Evolutionary conservation across 768 basidiomycete genomes (phyloP).

Genomic region (Boletus coccyginus): DNA sequence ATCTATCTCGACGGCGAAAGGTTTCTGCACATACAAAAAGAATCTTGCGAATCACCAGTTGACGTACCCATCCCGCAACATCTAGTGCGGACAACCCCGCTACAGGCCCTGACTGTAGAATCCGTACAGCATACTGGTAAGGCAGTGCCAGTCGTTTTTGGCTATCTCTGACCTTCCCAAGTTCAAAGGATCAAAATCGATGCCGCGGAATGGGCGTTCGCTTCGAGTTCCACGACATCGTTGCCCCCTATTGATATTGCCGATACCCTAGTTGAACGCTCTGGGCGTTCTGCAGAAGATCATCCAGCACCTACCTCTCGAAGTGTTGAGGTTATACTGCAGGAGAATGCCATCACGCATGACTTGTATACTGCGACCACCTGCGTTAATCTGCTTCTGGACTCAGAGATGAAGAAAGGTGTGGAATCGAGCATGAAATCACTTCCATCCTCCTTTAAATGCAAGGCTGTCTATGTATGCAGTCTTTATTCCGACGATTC

Average conservation of each 20-base stretch:
- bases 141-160: background rate
- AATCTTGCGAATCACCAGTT: background rate
- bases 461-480: constrained; percentile 9
- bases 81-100: background rate
- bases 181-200: constrained; percentile 8
- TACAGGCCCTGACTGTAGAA: background rate
- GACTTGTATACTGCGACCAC: constrained; percentile 11
- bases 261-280: background rate
- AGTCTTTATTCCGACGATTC: background rate
- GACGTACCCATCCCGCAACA: background rate
- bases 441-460: constrained; percentile 2
- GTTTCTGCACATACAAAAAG: constrained; percentile 2
- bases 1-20: background rate
- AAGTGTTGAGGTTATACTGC: background rate
- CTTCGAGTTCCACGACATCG: background rate
- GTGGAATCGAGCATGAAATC: constrained; percentile 9
- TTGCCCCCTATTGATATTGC: background rate
- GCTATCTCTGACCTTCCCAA: background rate
- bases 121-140: constrained; percentile 8
- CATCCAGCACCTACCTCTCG: background rate
- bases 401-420: constrained; percentile 8
- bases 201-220: constrained; percentile 1
- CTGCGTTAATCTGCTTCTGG: background rate
- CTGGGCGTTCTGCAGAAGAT: background rate
- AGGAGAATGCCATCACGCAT: constrained; percentile 3